phyloP scores from a whole-genome alignment of 768 basidiomycete genomes.

The Rhodotorula kratochvilovae region DNA sequence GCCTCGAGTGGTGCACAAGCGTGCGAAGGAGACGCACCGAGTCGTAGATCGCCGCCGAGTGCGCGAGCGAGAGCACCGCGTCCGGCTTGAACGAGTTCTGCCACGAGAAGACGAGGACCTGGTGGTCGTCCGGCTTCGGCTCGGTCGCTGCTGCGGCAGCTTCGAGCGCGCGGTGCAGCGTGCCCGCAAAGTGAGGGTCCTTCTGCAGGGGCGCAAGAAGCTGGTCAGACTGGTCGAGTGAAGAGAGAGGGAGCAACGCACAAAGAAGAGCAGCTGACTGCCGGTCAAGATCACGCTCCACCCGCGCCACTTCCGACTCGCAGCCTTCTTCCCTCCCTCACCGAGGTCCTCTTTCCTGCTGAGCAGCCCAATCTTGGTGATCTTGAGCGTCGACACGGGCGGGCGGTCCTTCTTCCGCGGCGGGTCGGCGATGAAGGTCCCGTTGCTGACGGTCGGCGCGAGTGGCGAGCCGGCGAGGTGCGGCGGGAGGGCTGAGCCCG shows the following conservation, averaged over 20 bases:
- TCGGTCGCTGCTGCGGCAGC: neutral
- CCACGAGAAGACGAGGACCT: conserved; percentile 31
- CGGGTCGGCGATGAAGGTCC: conserved; percentile 22
- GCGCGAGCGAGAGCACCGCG: conserved; percentile 72
- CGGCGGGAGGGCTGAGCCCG: neutral
- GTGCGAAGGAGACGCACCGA: conserved; percentile 39
- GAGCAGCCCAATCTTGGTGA: conserved; percentile 76
- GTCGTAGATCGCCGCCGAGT: conserved; percentile 76
- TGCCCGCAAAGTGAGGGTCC: conserved; percentile 24
- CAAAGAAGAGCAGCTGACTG: conserved; percentile 83
- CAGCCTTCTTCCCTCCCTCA: conserved; percentile 70
- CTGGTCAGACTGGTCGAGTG: neutral
- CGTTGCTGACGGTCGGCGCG: conserved; percentile 16
- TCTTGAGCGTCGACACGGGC: conserved; percentile 53
- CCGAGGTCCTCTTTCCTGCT: conserved; percentile 69
- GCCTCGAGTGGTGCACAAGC: neutral
- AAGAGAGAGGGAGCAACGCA: conserved; percentile 21
- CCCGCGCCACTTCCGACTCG: conserved; percentile 77
- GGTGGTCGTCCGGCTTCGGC: conserved; percentile 29
- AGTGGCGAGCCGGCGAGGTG: conserved; percentile 22
- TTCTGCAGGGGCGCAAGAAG: conserved; percentile 12
- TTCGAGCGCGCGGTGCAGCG: conserved; percentile 21
- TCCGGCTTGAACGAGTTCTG: conserved; percentile 61
- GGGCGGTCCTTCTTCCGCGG: conserved; percentile 14
- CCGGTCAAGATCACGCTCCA: conserved; percentile 81